phyloP scores from a whole-genome alignment of 2,329 filamentous ascomycete species.

The Botrytis byssoidea region DNA sequence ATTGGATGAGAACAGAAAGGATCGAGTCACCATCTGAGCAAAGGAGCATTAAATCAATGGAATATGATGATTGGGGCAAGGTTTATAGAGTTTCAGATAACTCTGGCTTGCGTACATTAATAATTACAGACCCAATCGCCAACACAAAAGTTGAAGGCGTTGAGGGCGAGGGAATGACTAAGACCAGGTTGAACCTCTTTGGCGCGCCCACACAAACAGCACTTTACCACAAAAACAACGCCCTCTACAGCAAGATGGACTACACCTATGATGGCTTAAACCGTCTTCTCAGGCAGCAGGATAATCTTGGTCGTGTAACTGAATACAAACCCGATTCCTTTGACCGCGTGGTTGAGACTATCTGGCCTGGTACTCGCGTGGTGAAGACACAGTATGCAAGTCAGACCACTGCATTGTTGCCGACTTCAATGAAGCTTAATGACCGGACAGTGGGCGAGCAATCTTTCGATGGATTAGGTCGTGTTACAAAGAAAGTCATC shows the following conservation, averaged over 20 bases:
- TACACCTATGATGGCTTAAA: conserved; percentile 18
- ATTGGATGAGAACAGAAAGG: conserved; percentile 5
- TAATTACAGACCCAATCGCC: conserved; percentile 9
- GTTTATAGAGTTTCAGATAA: conserved; percentile 1
- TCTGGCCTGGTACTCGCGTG: conserved; percentile 6
- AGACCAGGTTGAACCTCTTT: conserved; percentile 12
- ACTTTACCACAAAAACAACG: neutral
- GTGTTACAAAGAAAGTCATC: neutral
- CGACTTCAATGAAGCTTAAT: conserved; percentile 2
- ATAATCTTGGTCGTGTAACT: conserved; percentile 13
- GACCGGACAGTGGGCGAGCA: neutral
- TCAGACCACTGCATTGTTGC: conserved; percentile 15
- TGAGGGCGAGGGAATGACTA: conserved; percentile 14
- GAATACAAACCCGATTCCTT: conserved; percentile 9
- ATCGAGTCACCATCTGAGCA: neutral
- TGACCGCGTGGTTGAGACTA: conserved; percentile 16
- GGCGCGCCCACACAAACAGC: conserved; percentile 9
- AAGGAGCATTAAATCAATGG: neutral
- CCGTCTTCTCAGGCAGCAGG: neutral
- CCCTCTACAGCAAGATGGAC: conserved; percentile 15
- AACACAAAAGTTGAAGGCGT: conserved; percentile 11
- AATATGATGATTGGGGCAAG: conserved; percentile 16
- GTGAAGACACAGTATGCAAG: conserved; percentile 13
- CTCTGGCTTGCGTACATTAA: neutral
- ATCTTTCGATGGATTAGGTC: conserved; percentile 16